A percentile compares a stretch with the other conserved stretches of the same genome.
phyloP scores from a whole-genome alignment of 2,329 filamentous ascomycete genomes.

The Colletotrichum sp. region DNA sequence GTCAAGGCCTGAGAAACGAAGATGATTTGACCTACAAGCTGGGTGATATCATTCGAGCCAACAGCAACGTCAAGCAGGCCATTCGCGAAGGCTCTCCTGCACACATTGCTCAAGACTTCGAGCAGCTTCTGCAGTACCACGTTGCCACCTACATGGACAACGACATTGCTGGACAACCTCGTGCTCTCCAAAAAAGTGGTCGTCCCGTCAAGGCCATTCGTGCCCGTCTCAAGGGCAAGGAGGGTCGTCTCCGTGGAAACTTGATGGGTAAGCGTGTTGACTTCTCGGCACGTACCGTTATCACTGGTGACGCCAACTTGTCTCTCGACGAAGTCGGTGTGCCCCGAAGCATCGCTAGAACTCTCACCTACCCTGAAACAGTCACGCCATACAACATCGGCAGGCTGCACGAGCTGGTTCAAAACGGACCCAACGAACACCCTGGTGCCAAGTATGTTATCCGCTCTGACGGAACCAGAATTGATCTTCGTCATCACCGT shows the following conservation, averaged over 20 bases:
- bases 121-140: conserved; percentile 92
- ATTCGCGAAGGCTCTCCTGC: conserved; percentile 90
- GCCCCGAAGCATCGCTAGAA: conserved; percentile 89
- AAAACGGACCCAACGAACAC: conserved; percentile 93
- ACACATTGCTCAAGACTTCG: conserved; percentile 90
- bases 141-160: conserved; percentile 99
- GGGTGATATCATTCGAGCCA: conserved; percentile 96
- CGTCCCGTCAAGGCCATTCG: conserved; percentile 96
- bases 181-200: conserved; percentile 95
- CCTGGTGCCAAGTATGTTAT: conserved; percentile 98
- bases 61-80: conserved; percentile 90
- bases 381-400: conserved; percentile 98
- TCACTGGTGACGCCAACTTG: conserved; percentile 96
- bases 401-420: conserved; percentile 85
- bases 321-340: conserved; percentile 98
- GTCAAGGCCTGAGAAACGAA: conserved; percentile 90
- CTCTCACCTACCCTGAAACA: conserved; percentile 93
- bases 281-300: conserved; percentile 99
- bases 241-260: conserved; percentile 96
- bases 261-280: conserved; percentile 99
- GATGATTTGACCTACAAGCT: conserved; percentile 99
- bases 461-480: conserved; percentile 88
- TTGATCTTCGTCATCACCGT: conserved; percentile 93
- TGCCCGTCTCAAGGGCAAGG: conserved; percentile 97
- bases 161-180: conserved; percentile 93